A percentile compares a stretch with the other conserved stretches of the same genome.
Conservation (phyloP, 2,329 filamentous ascomycete genomes). For the Penicillium italicum region DNA sequence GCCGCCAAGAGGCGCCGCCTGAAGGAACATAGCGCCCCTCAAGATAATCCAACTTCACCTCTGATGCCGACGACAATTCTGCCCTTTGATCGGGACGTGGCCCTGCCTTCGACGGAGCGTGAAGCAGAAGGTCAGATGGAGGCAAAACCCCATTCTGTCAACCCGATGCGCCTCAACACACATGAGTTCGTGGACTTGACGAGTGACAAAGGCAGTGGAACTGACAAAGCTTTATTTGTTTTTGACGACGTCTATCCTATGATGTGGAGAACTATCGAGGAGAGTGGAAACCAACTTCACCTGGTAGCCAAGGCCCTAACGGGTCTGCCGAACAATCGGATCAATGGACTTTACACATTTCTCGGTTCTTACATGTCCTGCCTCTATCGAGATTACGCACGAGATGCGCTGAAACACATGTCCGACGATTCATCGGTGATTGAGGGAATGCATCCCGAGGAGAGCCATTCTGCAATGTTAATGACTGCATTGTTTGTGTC, state of each 20-base stretch:
- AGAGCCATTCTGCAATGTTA: not conserved
- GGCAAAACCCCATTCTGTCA: not conserved
- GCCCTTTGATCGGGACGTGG: not conserved
- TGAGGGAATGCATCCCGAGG: not conserved
- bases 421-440: not conserved
- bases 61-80: not conserved
- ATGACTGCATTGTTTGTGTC: not conserved
- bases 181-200: not conserved
- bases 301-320: not conserved
- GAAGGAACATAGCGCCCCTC: not conserved
- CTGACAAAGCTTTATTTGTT: not conserved
- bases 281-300: not conserved
- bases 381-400: not conserved
- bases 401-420: not conserved
- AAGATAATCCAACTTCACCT: not conserved
- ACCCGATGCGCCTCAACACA: not conserved
- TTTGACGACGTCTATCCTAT: not conserved
- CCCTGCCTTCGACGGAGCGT: not conserved
- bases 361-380: not conserved
- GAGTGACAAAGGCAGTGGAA: not conserved
- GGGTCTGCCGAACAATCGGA: not conserved
- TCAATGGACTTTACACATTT: not conserved
- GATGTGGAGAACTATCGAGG: not conserved
- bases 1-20: not conserved
- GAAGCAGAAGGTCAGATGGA: not conserved